Evolutionary conservation across 1,139 yeast genomes (phyloP).

Genomic region (Sugiyamaella sp.): DNA sequence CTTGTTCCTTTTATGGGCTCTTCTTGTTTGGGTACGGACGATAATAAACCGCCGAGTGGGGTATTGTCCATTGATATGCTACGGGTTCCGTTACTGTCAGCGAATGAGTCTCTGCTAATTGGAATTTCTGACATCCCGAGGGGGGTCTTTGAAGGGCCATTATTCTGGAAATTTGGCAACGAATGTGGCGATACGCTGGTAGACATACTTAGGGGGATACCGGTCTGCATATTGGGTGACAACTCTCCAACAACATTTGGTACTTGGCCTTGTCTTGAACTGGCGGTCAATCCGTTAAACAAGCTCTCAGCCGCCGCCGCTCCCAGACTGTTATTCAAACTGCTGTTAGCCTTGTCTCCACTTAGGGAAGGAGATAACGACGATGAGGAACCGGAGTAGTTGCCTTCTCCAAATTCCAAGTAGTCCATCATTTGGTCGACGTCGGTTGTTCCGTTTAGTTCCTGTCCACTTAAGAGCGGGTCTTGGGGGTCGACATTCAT

Average conservation of each 20-base stretch:
- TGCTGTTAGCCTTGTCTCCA: conserved; percentile 3
- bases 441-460: conserved; percentile 1
- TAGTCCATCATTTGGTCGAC: conserved; percentile 24
- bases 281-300: no score
- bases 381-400: conserved; percentile 15
- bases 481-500: conserved; percentile 9
- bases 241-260: no score
- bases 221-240: no score
- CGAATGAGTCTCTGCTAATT: neutral
- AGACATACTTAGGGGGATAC: neutral
- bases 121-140: neutral
- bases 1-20: neutral
- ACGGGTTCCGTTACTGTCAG: neutral
- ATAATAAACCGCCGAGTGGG: neutral
- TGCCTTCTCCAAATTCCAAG: conserved; percentile 23
- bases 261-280: no score
- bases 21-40: neutral
- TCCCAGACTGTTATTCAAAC: no score
- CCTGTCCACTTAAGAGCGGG: neutral
- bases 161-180: neutral
- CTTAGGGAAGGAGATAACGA: conserved; percentile 11
- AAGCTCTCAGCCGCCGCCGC: no score
- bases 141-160: no score
- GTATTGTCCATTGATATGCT: neutral
- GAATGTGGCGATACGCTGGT: neutral